phyloP scores from a whole-genome alignment of 169 alveolate genomes.

The Hammondia hammondi region DNA sequence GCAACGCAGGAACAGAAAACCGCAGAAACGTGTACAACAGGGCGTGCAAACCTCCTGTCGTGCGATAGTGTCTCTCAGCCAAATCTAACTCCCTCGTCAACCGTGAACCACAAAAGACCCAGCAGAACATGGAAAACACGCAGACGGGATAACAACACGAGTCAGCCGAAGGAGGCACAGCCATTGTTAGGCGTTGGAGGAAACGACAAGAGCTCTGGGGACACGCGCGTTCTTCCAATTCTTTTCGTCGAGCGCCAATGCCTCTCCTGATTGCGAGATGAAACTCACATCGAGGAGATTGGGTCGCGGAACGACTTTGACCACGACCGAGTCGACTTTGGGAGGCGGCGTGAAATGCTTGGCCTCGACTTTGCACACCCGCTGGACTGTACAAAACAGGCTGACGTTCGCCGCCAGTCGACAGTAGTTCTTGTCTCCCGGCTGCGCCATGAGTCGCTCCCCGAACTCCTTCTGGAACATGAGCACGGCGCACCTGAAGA shows the following conservation, averaged over 20 bases:
- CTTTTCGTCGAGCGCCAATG: neutral
- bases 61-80: no score
- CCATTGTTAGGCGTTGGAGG: neutral
- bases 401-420: conserved; percentile 93
- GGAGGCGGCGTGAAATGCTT: conserved; percentile 99
- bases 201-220: neutral
- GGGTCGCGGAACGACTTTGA: conserved; percentile 95
- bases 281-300: conserved; percentile 88
- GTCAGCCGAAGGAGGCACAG: neutral
- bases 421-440: conserved; percentile 95
- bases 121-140: neutral
- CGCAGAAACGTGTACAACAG: no score
- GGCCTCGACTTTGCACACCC: conserved; percentile 95
- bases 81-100: neutral
- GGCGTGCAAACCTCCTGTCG: neutral
- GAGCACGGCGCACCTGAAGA: conserved; percentile 95
- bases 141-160: neutral
- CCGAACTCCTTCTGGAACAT: conserved; percentile 99
- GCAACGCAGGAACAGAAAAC: no score
- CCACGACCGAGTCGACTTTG: conserved; percentile 98
- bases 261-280: neutral
- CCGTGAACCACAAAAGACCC: neutral
- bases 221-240: neutral
- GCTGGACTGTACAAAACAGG: conserved; percentile 87
- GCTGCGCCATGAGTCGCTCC: conserved; percentile 95